Evolutionary conservation across 2,329 filamentous ascomycete genomes (phyloP).

Genomic region (Blastomyces silverae): DNA sequence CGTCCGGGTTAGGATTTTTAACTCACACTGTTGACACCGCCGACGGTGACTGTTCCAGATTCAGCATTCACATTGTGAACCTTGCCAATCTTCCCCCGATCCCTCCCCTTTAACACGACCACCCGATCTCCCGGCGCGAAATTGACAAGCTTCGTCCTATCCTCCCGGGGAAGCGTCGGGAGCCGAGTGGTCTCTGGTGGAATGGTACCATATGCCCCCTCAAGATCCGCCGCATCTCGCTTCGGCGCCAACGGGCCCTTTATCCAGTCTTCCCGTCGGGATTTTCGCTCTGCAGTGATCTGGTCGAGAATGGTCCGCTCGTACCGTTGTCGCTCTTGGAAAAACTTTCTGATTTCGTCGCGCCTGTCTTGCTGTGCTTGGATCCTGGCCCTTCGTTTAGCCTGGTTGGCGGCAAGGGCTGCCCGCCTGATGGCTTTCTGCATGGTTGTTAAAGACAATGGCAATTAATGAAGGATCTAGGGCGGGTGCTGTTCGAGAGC

Average conservation of each 20-base stretch:
- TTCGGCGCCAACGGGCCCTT: constrained; percentile 72
- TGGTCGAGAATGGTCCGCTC: constrained; percentile 33
- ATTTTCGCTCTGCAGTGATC: constrained; percentile 47
- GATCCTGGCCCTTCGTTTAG: constrained; percentile 42
- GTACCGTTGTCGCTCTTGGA: constrained; percentile 28
- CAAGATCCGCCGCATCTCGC: constrained; percentile 57
- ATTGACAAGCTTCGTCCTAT: constrained; percentile 49
- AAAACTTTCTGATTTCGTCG: constrained; percentile 30
- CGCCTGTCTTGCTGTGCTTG: constrained; percentile 39
- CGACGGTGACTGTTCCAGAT: constrained; percentile 54
- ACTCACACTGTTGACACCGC: constrained; percentile 59
- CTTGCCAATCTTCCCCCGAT: constrained; percentile 77
- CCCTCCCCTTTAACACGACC: constrained; percentile 67
- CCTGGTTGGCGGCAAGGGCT: constrained; percentile 60
- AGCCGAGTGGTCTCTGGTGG: constrained; percentile 32
- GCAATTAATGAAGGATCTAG: constrained; percentile 17
- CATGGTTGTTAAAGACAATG: constrained; percentile 46
- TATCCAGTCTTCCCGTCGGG: constrained; percentile 68
- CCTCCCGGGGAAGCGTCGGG: constrained; percentile 37
- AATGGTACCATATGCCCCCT: constrained; percentile 56
- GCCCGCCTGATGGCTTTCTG: constrained; percentile 64
- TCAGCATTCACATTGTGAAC: constrained; percentile 53
- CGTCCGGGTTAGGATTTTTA: neutral
- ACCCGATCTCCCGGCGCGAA: constrained; percentile 69
- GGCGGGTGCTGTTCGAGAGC: neutral